phyloP scores from a whole-genome alignment of 2,329 filamentous ascomycete species.

The Boeremia exigua region DNA sequence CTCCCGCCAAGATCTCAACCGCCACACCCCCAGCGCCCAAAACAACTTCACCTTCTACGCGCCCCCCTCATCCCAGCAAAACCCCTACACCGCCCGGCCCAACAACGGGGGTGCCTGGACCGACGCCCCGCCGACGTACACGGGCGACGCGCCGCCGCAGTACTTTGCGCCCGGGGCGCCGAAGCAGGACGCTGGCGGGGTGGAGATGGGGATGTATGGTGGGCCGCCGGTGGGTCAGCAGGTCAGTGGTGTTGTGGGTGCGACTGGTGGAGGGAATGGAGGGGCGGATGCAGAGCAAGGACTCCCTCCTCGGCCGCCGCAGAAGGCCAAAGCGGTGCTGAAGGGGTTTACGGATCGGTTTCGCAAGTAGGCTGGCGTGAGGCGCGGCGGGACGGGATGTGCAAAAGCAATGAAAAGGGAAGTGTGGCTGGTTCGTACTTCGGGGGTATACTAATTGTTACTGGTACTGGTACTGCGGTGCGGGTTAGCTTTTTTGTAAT shows the following conservation, averaged over 20 bases:
- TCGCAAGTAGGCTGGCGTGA: slow-evolving; percentile 29
- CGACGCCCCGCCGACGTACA: slow-evolving; percentile 45
- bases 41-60: slow-evolving; percentile 50
- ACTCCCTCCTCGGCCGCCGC: slow-evolving; percentile 38
- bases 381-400: too few species aligned
- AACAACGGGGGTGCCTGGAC: slow-evolving; percentile 34
- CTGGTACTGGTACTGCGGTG: too few species aligned
- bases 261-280: too few species aligned
- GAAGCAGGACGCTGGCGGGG: slow-evolving; percentile 16
- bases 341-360: slow-evolving; percentile 37
- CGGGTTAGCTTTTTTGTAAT: too few species aligned
- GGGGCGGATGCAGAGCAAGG: slow-evolving; percentile 20
- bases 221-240: slow-evolving; percentile 28
- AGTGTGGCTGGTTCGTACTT: slow-evolving; percentile 29
- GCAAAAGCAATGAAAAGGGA: too few species aligned
- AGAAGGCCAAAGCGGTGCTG: slow-evolving; percentile 40
- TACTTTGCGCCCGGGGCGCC: slow-evolving; percentile 44
- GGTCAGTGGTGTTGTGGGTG: slow-evolving; percentile 39
- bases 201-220: slow-evolving; percentile 39
- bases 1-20: slow-evolving; percentile 46
- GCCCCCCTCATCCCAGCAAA: slow-evolving; percentile 20
- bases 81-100: slow-evolving; percentile 21
- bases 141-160: slow-evolving; percentile 43
- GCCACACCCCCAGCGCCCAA: slow-evolving; percentile 40
- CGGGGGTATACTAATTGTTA: too few species aligned